Base-by-base conservation (phyloP, 805 yeast genomes). In the Kluyveromyces wickerhamii region DNA sequence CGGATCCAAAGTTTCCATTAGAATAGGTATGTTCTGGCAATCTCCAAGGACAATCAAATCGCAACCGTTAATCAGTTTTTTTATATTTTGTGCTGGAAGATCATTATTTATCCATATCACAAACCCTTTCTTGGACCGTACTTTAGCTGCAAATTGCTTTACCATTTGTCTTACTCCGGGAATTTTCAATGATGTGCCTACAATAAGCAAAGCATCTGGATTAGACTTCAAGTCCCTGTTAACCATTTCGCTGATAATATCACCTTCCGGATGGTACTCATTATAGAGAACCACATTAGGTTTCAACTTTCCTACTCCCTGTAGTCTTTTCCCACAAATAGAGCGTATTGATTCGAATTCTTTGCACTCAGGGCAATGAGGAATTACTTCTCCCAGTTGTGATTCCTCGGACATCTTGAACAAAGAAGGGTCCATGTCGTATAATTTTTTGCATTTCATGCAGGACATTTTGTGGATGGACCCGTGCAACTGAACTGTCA, bases 221-320 rank as follows among this genome's bases (percentile, higher is more conserved):
- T 69, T 69, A 8, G 67, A 58, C 39, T 65, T 67, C 27, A 83
- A 56, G 55, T 87, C 96, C 2, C 66, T 44, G 12, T 79, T 79
- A 4, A 86, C 71, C 4, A 82, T 72, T 34, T 75, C 73, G 1
- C 95, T 95, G 31, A 87, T 85, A 19, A 79, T 72, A 29, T 89
- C 94, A 41, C 92, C 87, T 53, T 86, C 94, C 1, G 95, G 95
- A 51, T 87, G 83, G 37, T 69, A 66, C 48, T 87, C 85, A 63
- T 83, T 69, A 65, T 88, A 79, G 7, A 79, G 54, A 2, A 79
- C 82, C 19, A 79, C 74, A 44, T 81, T 60, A 2, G 87, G 86
- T 39, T 84, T 63, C 26, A 79, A 50, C 33, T 69, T 62, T 3
- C 87, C 87, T 5, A 70, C 51, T 1, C 71, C 86, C 65, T 60